Evolutionary conservation across 306 rosid species (phyloP).

Genomic region (Prinsepia uniflora): DNA sequence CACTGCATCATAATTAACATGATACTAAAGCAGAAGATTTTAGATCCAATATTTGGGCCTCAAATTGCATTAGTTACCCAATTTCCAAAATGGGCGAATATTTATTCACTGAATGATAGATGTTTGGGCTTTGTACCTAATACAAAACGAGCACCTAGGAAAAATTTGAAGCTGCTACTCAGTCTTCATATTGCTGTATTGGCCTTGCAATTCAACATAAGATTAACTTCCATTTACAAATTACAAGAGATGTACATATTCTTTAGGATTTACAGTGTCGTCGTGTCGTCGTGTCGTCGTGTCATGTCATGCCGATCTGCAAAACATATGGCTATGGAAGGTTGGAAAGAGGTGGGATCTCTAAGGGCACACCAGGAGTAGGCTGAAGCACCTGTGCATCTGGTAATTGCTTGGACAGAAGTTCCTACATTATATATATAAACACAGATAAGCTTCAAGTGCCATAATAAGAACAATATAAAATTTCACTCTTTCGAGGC

Average conservation of each 20-base stretch:
- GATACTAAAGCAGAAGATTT: too few species aligned
- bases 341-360: conserved; percentile 37
- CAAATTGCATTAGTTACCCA: too few species aligned
- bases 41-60: neutral
- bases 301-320: neutral
- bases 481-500: too few species aligned
- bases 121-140: too few species aligned
- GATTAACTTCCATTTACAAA: neutral
- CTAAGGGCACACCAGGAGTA: conserved; percentile 61
- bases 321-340: conserved; percentile 10
- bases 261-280: neutral
- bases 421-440: conserved; percentile 48
- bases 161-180: too few species aligned
- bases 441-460: conserved; percentile 10
- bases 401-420: conserved; percentile 66
- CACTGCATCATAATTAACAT: too few species aligned
- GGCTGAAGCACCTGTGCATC: conserved; percentile 56
- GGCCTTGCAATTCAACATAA: neutral
- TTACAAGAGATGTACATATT: conserved; percentile 1
- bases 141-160: too few species aligned
- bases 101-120: too few species aligned
- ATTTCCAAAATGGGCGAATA: neutral
- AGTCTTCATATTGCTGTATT: too few species aligned
- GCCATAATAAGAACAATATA: neutral
- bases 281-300: neutral